Percentiles rank a stretch among this genome's conserved stretches.
Conservation (phyloP, 2,329 filamentous ascomycete species). For the Ophiocordyceps camponoti-floridani region DNA sequence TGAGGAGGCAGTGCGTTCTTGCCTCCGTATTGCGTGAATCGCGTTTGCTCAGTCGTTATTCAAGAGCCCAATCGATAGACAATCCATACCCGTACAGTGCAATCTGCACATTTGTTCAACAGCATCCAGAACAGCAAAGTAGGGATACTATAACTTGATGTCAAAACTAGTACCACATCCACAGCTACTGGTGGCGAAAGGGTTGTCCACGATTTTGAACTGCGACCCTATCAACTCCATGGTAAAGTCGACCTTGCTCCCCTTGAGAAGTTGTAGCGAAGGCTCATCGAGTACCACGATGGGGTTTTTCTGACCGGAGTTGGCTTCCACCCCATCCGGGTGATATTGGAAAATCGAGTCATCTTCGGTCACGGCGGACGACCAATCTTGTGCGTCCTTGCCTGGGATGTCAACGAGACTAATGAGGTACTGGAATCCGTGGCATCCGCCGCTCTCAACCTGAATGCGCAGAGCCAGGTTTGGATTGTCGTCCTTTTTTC, state of each 20-base stretch:
- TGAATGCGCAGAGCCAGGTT: constrained; percentile 76
- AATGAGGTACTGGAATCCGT: constrained; percentile 97
- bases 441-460: constrained; percentile 86
- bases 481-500: constrained; percentile 53
- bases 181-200: constrained; percentile 79
- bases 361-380: constrained; percentile 40
- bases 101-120: no score
- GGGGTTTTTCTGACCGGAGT: constrained; percentile 22
- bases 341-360: constrained; percentile 74
- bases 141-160: constrained; percentile 39
- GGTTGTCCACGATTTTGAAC: constrained; percentile 94
- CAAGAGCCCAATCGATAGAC: no score
- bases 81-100: no score
- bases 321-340: constrained; percentile 22
- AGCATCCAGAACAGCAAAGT: neutral
- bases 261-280: constrained; percentile 74
- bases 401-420: constrained; percentile 49
- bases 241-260: constrained; percentile 91
- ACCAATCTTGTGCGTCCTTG: constrained; percentile 14
- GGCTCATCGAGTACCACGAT: constrained; percentile 80
- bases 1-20: no score
- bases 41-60: neutral
- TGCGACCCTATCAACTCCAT: constrained; percentile 79
- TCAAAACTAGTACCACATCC: constrained; percentile 97
- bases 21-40: neutral